Evolutionary conservation across 2,329 filamentous ascomycete genomes (phyloP).

Genomic region (Zymoseptoria tritici): DNA sequence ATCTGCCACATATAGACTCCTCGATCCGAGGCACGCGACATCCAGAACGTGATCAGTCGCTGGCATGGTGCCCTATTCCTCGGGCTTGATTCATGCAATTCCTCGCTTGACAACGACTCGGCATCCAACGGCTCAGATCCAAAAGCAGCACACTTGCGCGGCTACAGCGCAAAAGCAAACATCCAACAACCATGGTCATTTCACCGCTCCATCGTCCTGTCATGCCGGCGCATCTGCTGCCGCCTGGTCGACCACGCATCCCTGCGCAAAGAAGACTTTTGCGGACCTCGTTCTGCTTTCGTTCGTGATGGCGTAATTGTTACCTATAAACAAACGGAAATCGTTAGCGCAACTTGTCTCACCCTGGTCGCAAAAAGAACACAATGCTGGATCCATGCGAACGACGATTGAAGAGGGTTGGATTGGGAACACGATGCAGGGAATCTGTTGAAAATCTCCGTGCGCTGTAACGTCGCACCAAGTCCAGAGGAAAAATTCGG

Average conservation of each 20-base stretch:
- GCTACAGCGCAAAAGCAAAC: background rate
- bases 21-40: background rate
- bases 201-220: background rate
- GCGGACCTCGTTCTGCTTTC: constrained; percentile 59
- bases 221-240: background rate
- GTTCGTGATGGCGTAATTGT: constrained; percentile 88
- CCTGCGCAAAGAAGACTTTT: constrained; percentile 87
- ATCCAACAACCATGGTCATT: background rate
- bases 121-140: background rate
- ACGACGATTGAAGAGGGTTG: constrained; percentile 6
- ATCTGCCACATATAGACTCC: background rate
- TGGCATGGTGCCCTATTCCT: background rate
- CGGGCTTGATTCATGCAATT: background rate
- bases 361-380: background rate
- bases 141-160: background rate
- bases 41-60: background rate
- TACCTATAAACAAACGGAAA: constrained; percentile 51
- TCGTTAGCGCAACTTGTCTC: background rate
- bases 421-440: constrained; percentile 4
- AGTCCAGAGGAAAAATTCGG: background rate
- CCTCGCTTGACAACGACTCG: background rate
- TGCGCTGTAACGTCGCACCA: constrained; percentile 19
- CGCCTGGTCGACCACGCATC: constrained; percentile 49
- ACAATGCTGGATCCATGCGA: constrained; percentile 5
- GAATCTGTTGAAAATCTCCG: constrained; percentile 3